These are phyloP conservation scores for Notholithocarpus densiflorus DNA, from an alignment of 306 rosid species.

Conservation along the genomic window DNA sequence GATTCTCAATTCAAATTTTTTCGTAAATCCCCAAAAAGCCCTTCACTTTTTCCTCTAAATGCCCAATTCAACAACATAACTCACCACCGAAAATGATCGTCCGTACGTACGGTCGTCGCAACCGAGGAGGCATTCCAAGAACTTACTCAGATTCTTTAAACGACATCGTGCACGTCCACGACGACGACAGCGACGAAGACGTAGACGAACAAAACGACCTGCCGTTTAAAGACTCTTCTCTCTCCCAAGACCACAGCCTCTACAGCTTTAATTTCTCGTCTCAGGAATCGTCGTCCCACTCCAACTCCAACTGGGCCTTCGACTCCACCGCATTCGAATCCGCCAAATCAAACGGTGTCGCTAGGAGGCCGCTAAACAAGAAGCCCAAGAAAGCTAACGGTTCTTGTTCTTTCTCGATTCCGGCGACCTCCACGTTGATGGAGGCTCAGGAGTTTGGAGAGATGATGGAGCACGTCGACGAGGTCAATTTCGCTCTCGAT, in stretches of 20 bases:
- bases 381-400: too few species aligned
- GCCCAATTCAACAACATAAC: conserved; percentile 21
- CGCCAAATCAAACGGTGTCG: too few species aligned
- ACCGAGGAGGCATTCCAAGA: conserved; percentile 48
- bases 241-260: conserved; percentile 38
- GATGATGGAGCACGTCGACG: conserved; percentile 99
- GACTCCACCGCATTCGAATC: conserved; percentile 19
- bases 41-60: conserved; percentile 11
- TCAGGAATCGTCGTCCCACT: conserved; percentile 69
- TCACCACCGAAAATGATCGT: conserved; percentile 58
- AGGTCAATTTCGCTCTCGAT: conserved; percentile 93
- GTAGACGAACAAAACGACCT: conserved; percentile 34
- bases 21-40: conserved; percentile 27
- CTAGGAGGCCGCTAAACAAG: too few species aligned
- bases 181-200: conserved; percentile 45
- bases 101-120: conserved; percentile 93
- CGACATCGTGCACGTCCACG: conserved; percentile 65
- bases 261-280: conserved; percentile 64
- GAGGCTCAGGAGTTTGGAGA: conserved; percentile 99
- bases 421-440: conserved; percentile 85
- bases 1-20: not conserved
- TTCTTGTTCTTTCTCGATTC: conserved; percentile 25
- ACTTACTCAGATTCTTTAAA: conserved; percentile 53
- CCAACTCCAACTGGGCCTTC: too few species aligned
- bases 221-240: conserved; percentile 39